phyloP scores from a whole-genome alignment of 495 filamentous ascomycete species.

The Polyplosphaeria fusca region DNA sequence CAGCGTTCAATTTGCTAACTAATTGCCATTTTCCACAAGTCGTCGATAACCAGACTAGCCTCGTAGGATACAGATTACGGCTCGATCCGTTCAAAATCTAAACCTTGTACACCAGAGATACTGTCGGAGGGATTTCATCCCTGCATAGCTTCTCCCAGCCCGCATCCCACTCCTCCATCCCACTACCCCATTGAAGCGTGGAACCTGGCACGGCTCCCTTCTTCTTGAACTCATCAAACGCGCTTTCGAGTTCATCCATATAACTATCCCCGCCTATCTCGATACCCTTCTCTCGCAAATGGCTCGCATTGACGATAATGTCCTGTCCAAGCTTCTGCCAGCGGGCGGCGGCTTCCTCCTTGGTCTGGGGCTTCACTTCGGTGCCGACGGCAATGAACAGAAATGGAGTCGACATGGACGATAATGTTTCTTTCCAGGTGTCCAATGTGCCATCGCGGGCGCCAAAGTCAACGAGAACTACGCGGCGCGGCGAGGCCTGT shows the following conservation, averaged over 20 bases:
- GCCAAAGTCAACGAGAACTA: constrained; percentile 56
- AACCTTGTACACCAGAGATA: constrained; percentile 14
- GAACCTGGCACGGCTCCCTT: constrained; percentile 23
- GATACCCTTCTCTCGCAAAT: constrained; percentile 41
- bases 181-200: constrained; percentile 24
- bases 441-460: constrained; percentile 42
- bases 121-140: constrained; percentile 15
- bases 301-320: constrained; percentile 47
- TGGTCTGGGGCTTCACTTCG: constrained; percentile 41
- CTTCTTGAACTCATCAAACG: constrained; percentile 24
- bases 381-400: constrained; percentile 46
- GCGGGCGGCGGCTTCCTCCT: constrained; percentile 28
- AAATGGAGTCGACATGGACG: constrained; percentile 18
- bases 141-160: constrained; percentile 31
- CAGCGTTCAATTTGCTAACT: too few relatives aligned
- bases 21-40: too few relatives aligned
- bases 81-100: too few relatives aligned
- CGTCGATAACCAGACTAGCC: too few relatives aligned
- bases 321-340: constrained; percentile 27
- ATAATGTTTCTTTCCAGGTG: constrained; percentile 41
- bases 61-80: too few relatives aligned
- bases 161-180: constrained; percentile 27
- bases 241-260: constrained; percentile 57
- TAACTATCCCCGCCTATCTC: constrained; percentile 55
- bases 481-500: constrained; percentile 20